phyloP scores from a whole-genome alignment of 2,329 filamentous ascomycete species.

The Pseudogymnoascus verrucosus region DNA sequence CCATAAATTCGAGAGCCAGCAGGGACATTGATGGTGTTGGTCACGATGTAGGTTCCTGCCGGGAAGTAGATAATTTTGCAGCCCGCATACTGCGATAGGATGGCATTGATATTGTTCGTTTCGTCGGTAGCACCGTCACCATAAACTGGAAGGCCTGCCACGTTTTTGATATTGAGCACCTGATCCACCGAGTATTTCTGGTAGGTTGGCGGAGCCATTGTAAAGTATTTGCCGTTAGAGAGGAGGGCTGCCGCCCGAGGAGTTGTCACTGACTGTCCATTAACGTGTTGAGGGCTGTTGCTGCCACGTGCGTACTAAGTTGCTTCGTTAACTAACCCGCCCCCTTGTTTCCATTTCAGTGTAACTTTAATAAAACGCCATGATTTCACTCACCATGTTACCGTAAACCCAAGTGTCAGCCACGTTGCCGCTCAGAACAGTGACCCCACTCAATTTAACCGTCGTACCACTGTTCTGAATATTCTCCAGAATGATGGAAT shows the following conservation, averaged over 20 bases:
- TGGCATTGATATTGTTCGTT: conserved; percentile 8
- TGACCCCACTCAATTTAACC: background rate
- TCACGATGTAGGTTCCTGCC: conserved; percentile 37
- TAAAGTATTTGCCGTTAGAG: too few species aligned
- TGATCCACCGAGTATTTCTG: conserved; percentile 32
- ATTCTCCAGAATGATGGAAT: conserved; percentile 9
- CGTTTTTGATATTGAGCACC: conserved; percentile 39
- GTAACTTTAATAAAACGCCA: too few species aligned
- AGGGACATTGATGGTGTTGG: conserved; percentile 37
- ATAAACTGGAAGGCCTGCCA: conserved; percentile 17
- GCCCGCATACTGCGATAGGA: conserved; percentile 17
- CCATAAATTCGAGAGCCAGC: conserved; percentile 43
- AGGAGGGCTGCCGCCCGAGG: too few species aligned
- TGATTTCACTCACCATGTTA: too few species aligned
- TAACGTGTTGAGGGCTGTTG: too few species aligned
- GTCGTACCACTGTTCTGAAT: conserved; percentile 8
- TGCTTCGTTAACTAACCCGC: too few species aligned
- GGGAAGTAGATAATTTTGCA: conserved; percentile 36
- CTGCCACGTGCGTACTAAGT: too few species aligned
- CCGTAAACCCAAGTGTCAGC: too few species aligned
- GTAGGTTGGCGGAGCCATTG: conserved; percentile 30
- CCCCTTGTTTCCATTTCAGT: too few species aligned
- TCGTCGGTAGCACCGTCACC: conserved; percentile 15
- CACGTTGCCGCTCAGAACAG: background rate
- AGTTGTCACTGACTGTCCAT: too few species aligned